Base-by-base conservation (phyloP, 2,329 filamentous ascomycete species). In the Claviceps citrina region DNA sequence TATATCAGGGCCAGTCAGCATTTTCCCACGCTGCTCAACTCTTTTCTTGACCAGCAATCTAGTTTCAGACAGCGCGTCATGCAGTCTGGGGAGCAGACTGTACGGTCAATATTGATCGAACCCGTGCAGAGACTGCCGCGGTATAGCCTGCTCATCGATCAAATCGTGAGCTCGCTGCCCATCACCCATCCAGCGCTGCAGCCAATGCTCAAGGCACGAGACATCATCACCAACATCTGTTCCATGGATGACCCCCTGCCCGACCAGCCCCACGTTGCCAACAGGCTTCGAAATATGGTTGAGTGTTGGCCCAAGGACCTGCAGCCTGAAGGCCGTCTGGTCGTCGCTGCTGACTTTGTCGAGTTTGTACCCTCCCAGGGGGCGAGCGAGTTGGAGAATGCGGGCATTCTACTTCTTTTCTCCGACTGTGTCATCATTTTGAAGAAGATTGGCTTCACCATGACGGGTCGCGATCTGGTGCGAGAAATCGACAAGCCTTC, bases 91-190 rank as follows among this genome's bases (percentile, higher is more conserved):
- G 91, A 96, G 57, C 91, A 98, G 62, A 75, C 78, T 42, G 72
- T 96, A 40, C 86, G 84, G 36, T 96, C 91, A 3, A 73, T 91
- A 46, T 71, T 98, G 40, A 98, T 98, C 56, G 91, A 98, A 60
- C 91, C 91, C 2, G 87, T 98, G 0, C 91, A 98, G 59, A 74
- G 91, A 39, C 70, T 98, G 39, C 91, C 91, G 20, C 80, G 91
- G 20, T 98, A 98, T 62, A 95, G 85, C 53, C 68, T 98, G 27
- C 81, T 96, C 54, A 96, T 98, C 51, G 91, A 98, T 62, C 87
- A 93, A 53, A 95, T 98, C 54, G 75, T 91, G 36, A 78, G 80
- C 48, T 86, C 82, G 44, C 71, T 96, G 15, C 87, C 89, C 4
- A 75, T 87, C 38, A 78, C 82, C 7, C 87, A 96, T 55, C 84